Percentiles rank a stretch among this genome's conserved stretches.
Conservation (phyloP, 2,329 filamentous ascomycete species). For the Colletotrichum abscissum region DNA sequence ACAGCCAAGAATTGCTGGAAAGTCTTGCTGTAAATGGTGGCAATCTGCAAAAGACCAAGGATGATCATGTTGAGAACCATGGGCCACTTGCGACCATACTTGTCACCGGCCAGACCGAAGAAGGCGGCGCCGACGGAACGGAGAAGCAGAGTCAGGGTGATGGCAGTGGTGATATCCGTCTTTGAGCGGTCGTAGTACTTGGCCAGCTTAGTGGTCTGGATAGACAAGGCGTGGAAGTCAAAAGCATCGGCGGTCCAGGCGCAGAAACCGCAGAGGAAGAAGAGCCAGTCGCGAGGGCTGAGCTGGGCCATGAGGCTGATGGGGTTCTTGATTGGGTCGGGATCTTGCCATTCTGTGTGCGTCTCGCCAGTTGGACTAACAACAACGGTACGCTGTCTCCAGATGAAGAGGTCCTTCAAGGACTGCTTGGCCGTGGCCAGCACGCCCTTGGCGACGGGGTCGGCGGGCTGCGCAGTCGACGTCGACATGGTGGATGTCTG, state of each 20-base stretch:
- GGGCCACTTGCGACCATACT: constrained; percentile 85
- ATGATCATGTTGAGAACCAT: constrained; percentile 85
- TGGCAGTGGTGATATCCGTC: constrained; percentile 79
- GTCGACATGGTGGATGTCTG: constrained; percentile 31
- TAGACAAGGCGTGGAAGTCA: constrained; percentile 84
- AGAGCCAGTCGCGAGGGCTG: constrained; percentile 75
- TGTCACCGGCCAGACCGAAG: constrained; percentile 83
- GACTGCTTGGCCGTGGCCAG: constrained; percentile 73
- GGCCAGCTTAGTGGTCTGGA: constrained; percentile 79
- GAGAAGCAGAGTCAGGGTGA: constrained; percentile 80
- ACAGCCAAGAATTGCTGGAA: constrained; percentile 82
- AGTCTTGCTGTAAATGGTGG: constrained; percentile 79
- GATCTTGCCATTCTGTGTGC: constrained; percentile 74
- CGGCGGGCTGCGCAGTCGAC: constrained; percentile 62
- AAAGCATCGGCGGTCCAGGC: constrained; percentile 88
- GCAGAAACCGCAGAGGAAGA: constrained; percentile 78
- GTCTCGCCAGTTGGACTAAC: constrained; percentile 74
- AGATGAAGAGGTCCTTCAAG: constrained; percentile 74
- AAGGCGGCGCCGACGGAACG: constrained; percentile 79
- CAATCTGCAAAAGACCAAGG: constrained; percentile 74
- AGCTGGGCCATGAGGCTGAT: constrained; percentile 75
- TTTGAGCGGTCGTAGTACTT: constrained; percentile 61
- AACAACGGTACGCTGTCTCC: constrained; percentile 79
- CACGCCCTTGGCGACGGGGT: constrained; percentile 74
- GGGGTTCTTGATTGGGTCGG: constrained; percentile 76